Evolutionary conservation across 805 yeast genomes (phyloP).

Genomic region (Barnettozyma sucrosica): DNA sequence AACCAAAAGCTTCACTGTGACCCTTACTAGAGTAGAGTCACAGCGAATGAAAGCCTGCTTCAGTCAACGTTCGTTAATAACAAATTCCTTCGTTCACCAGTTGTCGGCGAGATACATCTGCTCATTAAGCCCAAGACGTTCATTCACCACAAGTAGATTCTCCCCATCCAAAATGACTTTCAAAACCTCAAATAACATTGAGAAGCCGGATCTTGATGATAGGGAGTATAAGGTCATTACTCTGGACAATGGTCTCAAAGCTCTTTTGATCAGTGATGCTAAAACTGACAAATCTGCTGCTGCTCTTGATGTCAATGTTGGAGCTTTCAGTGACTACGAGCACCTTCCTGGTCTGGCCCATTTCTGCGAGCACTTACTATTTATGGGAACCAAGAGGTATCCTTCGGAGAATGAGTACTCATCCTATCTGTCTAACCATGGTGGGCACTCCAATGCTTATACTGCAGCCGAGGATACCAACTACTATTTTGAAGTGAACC

Average conservation of each 20-base stretch:
- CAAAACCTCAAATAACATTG: conserved; percentile 25
- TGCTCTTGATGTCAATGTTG: conserved; percentile 72
- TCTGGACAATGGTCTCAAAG: conserved; percentile 52
- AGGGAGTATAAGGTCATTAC: conserved; percentile 64
- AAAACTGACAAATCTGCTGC: conserved; percentile 74
- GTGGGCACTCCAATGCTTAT: conserved; percentile 89
- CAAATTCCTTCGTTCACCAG: background rate
- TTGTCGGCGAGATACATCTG: background rate
- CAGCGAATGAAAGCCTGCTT: background rate
- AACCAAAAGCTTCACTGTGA: background rate
- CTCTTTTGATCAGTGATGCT: conserved; percentile 61
- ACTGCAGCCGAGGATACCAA: conserved; percentile 87
- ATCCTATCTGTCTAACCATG: conserved; percentile 71
- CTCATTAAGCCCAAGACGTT: background rate
- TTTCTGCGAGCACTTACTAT: conserved; percentile 66
- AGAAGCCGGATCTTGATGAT: conserved; percentile 55
- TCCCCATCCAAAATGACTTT: conserved; percentile 12
- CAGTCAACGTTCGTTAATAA: background rate
- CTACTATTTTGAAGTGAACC: conserved; percentile 80
- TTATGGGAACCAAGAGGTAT: conserved; percentile 76
- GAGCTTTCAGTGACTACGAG: conserved; percentile 65
- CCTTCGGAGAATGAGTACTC: conserved; percentile 77
- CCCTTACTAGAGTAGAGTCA: background rate
- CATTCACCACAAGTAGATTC: background rate
- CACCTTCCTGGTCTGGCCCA: conserved; percentile 72